These are phyloP conservation scores for Rhodotorula graminis DNA, from an alignment of 768 basidiomycete genomes.

Conservation along the genomic window DNA sequence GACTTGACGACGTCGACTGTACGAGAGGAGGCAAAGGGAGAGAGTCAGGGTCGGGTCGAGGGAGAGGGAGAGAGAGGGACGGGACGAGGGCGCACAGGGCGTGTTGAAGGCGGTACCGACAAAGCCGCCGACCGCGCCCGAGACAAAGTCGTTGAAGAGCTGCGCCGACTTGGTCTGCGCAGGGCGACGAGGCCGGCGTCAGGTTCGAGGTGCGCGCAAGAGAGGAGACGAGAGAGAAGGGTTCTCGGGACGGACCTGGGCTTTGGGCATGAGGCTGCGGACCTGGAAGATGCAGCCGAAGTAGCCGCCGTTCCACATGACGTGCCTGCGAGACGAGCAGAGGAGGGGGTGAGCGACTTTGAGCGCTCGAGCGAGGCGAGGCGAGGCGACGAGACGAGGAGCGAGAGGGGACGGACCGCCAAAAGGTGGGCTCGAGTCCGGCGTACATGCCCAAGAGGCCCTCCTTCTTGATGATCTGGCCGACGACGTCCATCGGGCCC, in stretches of 20 bases:
- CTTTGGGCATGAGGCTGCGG: conserved; percentile 69
- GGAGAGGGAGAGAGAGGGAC: no score
- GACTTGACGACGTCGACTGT: conserved; percentile 83
- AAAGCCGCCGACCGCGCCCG: conserved; percentile 83
- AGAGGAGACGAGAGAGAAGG: conserved; percentile 1
- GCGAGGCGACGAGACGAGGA: neutral
- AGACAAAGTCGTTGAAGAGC: conserved; percentile 84
- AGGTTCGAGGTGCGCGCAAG: no score
- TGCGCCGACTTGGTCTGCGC: conserved; percentile 56
- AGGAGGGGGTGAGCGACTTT: no score
- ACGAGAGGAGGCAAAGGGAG: neutral
- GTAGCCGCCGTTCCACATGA: conserved; percentile 69
- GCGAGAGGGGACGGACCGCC: conserved; percentile 60
- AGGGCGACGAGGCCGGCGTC: neutral
- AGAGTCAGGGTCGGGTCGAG: neutral
- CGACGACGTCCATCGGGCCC: conserved; percentile 87
- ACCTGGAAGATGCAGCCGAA: conserved; percentile 84
- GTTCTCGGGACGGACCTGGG: no score
- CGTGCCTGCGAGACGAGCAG: conserved; percentile 54
- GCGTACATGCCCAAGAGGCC: conserved; percentile 81
- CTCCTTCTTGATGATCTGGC: conserved; percentile 67
- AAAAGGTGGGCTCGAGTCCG: conserved; percentile 96
- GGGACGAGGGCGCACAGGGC: conserved; percentile 52
- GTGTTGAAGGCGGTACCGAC: conserved; percentile 68
- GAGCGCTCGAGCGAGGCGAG: no score